phyloP scores from a whole-genome alignment of 2,329 filamentous ascomycete genomes.

The Claviceps sp. region DNA sequence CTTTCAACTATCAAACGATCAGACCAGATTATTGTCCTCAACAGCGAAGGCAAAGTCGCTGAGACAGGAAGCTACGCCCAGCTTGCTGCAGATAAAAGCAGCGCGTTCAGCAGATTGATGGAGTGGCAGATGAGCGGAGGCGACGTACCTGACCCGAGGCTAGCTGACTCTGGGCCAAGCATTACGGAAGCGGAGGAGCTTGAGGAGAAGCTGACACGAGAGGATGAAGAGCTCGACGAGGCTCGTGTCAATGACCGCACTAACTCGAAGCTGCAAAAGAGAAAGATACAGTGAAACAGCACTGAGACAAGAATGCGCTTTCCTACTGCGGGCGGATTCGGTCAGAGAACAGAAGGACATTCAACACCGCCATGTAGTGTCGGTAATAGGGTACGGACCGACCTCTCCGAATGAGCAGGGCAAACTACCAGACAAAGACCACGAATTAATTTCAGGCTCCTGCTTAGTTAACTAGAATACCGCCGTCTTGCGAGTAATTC shows the following conservation, averaged over 20 bases:
- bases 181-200: constrained; percentile 40
- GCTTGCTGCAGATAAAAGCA: constrained; percentile 57
- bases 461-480: too few species aligned
- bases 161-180: constrained; percentile 20
- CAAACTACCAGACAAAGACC: too few species aligned
- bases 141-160: constrained; percentile 38
- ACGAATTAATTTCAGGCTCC: too few species aligned
- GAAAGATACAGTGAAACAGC: background rate
- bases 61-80: constrained; percentile 77
- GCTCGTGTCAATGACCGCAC: background rate
- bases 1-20: constrained; percentile 93
- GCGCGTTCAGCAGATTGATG: constrained; percentile 91
- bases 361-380: too few species aligned
- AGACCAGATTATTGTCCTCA: constrained; percentile 86
- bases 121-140: constrained; percentile 95
- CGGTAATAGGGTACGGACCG: too few species aligned
- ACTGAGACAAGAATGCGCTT: too few species aligned
- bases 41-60: constrained; percentile 73
- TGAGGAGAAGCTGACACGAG: constrained; percentile 28
- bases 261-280: background rate
- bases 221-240: constrained; percentile 2
- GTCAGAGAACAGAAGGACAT: too few species aligned
- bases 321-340: too few species aligned
- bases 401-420: too few species aligned
- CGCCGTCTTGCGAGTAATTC: too few species aligned